phyloP scores from a whole-genome alignment of 176 grass and related monocot genomes.

The Sorghum bicolor region DNA sequence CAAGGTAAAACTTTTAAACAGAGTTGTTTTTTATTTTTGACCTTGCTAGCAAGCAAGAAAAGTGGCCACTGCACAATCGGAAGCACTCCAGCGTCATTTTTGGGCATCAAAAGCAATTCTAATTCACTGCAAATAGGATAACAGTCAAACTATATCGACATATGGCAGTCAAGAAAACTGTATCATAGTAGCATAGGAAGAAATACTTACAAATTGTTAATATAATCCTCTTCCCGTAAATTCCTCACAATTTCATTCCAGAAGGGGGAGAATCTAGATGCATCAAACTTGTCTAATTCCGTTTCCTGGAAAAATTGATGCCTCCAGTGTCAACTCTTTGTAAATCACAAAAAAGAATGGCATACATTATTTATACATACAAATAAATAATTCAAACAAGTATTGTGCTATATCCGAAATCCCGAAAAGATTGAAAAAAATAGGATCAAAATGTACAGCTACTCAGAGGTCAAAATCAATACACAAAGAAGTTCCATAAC shows the following conservation, averaged over 20 bases:
- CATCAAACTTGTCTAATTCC: slow-evolving; percentile 85
- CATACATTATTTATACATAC: neutral
- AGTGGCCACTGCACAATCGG: slow-evolving; percentile 93
- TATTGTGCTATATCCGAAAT: neutral
- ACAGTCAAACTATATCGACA: neutral
- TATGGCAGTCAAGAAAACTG: neutral
- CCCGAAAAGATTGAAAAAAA: neutral
- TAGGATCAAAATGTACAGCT: neutral
- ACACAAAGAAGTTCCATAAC: neutral
- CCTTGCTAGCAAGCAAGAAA: slow-evolving; percentile 96
- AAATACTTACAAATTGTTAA: slow-evolving; percentile 66
- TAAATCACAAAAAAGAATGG: slow-evolving; percentile 18
- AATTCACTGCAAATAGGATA: slow-evolving; percentile 56
- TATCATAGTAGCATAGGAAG: neutral
- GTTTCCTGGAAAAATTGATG: slow-evolving; percentile 36
- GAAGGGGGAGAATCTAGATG: slow-evolving; percentile 90
- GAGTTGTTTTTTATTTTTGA: slow-evolving; percentile 14
- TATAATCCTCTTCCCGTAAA: slow-evolving; percentile 90
- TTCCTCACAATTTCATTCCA: slow-evolving; percentile 93
- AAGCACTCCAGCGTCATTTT: slow-evolving; percentile 58
- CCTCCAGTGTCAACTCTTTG: slow-evolving; percentile 21
- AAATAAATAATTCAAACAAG: neutral
- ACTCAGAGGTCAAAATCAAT: neutral
- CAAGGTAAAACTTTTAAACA: neutral
- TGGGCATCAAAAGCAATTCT: slow-evolving; percentile 84